These are phyloP conservation scores for Pichia nakasei DNA, from an alignment of 805 yeast genomes.

Conservation along the genomic window DNA sequence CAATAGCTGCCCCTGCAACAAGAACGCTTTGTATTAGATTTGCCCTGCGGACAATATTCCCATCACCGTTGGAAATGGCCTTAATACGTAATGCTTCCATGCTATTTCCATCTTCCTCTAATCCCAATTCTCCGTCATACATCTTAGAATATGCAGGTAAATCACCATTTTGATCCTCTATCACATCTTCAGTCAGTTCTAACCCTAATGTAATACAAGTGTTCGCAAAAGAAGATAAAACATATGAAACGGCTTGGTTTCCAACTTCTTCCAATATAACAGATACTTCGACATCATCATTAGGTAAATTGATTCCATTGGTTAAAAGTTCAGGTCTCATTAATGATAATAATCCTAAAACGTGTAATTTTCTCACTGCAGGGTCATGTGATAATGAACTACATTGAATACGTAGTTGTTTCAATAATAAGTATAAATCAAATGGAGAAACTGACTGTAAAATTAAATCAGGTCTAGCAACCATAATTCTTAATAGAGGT, in stretches of 20 bases:
- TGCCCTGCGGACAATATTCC: conserved; percentile 8
- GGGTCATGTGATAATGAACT: conserved; percentile 59
- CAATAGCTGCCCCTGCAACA: not conserved
- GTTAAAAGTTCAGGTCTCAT: conserved; percentile 17
- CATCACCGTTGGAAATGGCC: conserved; percentile 15
- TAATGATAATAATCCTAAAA: conserved; percentile 23
- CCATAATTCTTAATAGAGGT: conserved; percentile 33
- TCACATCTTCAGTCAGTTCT: conserved; percentile 61
- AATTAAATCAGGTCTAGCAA: conserved; percentile 28
- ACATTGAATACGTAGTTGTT: conserved; percentile 1
- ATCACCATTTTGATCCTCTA: conserved; percentile 52
- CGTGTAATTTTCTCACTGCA: conserved; percentile 49
- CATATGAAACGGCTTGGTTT: conserved; percentile 16
- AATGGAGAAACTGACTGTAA: conserved; percentile 11
- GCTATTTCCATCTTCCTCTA: conserved; percentile 13
- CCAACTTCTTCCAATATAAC: not conserved
- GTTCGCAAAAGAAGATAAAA: conserved; percentile 21
- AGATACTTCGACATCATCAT: not conserved
- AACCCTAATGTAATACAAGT: conserved; percentile 19
- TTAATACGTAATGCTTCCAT: conserved; percentile 13
- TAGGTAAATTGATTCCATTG: not conserved
- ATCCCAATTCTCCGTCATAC: not conserved
- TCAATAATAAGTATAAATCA: conserved; percentile 2
- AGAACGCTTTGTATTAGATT: not conserved
- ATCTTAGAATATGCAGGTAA: conserved; percentile 40